Conservation (phyloP, 805 yeast genomes). For the Hanseniaspora guilliermondii region DNA sequence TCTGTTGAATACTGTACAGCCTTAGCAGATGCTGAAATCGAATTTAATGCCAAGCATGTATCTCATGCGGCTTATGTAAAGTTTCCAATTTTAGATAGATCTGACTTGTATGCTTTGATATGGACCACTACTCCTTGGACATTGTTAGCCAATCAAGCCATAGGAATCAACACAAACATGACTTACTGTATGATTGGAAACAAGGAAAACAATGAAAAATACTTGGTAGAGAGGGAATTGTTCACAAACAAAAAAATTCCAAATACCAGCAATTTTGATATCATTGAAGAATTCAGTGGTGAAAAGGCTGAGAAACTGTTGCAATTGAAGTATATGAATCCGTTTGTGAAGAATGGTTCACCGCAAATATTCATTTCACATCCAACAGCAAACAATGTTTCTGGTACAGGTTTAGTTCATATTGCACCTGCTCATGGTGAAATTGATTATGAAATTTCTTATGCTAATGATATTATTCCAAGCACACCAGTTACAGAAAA, state of each 20-base stretch:
- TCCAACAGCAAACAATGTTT: constrained; percentile 60
- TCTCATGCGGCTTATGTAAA: constrained; percentile 59
- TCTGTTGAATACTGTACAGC: constrained; percentile 91
- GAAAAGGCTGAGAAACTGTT: constrained; percentile 31
- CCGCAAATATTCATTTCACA: constrained; percentile 60
- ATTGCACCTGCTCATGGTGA: constrained; percentile 97
- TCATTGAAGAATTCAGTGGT: constrained; percentile 14
- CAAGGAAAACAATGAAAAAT: constrained; percentile 27
- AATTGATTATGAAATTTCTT: constrained; percentile 74
- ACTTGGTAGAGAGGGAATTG: constrained; percentile 49
- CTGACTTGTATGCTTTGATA: constrained; percentile 34
- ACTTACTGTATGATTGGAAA: constrained; percentile 40
- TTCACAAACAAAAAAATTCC: constrained; percentile 27
- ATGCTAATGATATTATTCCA: constrained; percentile 41
- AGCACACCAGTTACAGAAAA: constrained; percentile 67
- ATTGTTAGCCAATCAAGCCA: constrained; percentile 71
- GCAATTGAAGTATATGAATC: constrained; percentile 41
- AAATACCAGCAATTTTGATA: constrained; percentile 20
- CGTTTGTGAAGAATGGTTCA: constrained; percentile 27
- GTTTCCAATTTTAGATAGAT: constrained; percentile 38
- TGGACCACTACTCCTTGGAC: constrained; percentile 99
- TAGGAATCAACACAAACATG: constrained; percentile 52
- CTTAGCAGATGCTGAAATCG: constrained; percentile 90
- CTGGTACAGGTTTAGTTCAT: constrained; percentile 95
- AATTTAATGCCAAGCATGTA: constrained; percentile 59